phyloP scores from a whole-genome alignment of 2,329 filamentous ascomycete species.

The Neurospora sp. region DNA sequence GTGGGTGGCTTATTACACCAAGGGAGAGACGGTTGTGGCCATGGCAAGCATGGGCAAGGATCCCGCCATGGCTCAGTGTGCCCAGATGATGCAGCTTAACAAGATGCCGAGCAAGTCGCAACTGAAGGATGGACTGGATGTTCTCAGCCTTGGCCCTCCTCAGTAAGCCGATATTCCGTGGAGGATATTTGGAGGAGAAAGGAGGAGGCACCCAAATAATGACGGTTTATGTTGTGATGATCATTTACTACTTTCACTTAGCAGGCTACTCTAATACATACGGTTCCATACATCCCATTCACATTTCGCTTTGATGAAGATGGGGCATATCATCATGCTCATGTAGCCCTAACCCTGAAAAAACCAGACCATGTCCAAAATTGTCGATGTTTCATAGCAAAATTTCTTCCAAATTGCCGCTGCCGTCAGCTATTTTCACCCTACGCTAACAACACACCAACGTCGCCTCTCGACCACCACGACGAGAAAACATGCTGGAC shows the following conservation, averaged over 20 bases:
- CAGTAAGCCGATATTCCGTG: conserved; percentile 16
- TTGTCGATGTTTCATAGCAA: background rate
- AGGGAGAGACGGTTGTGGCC: conserved; percentile 78
- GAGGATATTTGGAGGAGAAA: background rate
- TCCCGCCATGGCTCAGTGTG: conserved; percentile 72
- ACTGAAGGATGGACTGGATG: conserved; percentile 52
- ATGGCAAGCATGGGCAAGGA: conserved; percentile 88
- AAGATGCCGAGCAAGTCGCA: conserved; percentile 79
- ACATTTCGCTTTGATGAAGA: background rate
- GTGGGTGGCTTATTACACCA: conserved; percentile 83
- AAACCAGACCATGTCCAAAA: background rate
- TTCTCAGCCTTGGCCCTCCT: conserved; percentile 33
- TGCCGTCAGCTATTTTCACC: background rate
- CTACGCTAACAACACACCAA: background rate
- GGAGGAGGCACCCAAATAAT: background rate
- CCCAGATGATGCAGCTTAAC: conserved; percentile 73
- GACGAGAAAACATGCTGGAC: background rate
- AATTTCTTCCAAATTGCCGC: background rate
- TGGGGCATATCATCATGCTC: background rate
- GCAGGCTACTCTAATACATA: background rate
- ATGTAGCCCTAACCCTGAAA: background rate
- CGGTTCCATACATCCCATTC: background rate
- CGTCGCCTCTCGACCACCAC: background rate
- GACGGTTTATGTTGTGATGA: background rate
- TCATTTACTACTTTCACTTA: background rate